Conservation (phyloP, 805 yeast species). For the Yarrowia hollandica region DNA sequence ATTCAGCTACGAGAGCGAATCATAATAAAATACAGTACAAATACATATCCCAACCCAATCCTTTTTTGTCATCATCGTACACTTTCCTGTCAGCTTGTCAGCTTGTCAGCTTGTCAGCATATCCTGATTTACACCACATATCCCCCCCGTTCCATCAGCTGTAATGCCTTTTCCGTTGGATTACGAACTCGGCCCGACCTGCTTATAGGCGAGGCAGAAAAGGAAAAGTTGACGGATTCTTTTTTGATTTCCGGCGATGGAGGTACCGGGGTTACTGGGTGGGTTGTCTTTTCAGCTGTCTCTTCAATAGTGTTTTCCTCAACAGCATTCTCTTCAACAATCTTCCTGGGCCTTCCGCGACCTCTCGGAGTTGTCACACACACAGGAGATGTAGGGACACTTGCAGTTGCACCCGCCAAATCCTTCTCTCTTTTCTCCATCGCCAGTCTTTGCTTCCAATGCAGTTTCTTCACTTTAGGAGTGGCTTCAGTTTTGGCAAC, state of each 20-base stretch:
- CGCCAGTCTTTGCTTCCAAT: conserved; percentile 1
- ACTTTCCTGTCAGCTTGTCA: too few relatives aligned
- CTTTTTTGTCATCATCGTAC: too few relatives aligned
- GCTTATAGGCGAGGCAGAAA: background rate
- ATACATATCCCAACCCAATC: conserved; percentile 10
- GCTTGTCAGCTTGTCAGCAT: too few relatives aligned
- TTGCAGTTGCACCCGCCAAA: too few relatives aligned
- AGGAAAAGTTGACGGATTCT: background rate
- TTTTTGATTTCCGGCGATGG: background rate
- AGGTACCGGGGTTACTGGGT: background rate
- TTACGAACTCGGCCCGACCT: background rate
- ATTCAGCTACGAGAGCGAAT: too few relatives aligned
- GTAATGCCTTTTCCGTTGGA: conserved; percentile 17
- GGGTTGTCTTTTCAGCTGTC: background rate
- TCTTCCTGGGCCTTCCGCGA: too few relatives aligned
- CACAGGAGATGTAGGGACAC: too few relatives aligned
- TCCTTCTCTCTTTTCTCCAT: background rate
- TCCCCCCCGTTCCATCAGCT: conserved; percentile 1
- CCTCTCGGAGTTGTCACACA: too few relatives aligned
- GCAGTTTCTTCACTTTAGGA: background rate
- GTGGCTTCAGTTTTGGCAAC: too few relatives aligned
- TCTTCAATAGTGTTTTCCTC: too few relatives aligned
- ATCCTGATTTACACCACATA: background rate
- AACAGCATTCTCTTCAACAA: too few relatives aligned
- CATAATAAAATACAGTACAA: conserved; percentile 10